A percentile compares a stretch with the other conserved stretches of the same genome.
phyloP scores from a whole-genome alignment of 495 filamentous ascomycete genomes.

The Polyplosphaeria fusca region DNA sequence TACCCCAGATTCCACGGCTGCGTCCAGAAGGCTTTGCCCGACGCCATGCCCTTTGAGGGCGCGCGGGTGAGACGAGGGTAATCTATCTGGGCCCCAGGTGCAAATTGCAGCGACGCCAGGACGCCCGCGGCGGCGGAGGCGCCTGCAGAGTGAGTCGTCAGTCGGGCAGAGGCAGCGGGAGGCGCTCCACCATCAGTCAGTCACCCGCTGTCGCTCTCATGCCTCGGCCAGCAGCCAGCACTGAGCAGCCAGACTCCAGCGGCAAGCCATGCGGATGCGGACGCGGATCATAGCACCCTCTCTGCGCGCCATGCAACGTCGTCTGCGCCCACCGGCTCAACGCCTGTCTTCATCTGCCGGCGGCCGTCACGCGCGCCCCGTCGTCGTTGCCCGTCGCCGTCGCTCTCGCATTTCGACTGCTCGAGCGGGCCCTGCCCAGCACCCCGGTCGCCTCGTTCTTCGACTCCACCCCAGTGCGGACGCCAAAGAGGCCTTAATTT shows the following conservation, averaged over 20 bases:
- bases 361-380: slow-evolving; percentile 14
- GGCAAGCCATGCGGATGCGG: too few relatives aligned
- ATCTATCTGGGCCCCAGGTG: slow-evolving; percentile 16
- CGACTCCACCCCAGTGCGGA: slow-evolving; percentile 23
- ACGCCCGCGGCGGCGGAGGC: not conserved
- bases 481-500: slow-evolving; percentile 36
- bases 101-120: slow-evolving; percentile 15
- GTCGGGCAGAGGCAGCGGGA: not conserved
- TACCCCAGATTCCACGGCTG: slow-evolving; percentile 27
- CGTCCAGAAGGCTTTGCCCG: slow-evolving; percentile 9
- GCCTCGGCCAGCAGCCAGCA: slow-evolving; percentile 1
- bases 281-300: not conserved
- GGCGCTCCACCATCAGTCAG: slow-evolving; percentile 1
- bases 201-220: not conserved
- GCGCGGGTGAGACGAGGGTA: slow-evolving; percentile 13
- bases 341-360: slow-evolving; percentile 1
- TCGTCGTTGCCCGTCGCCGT: too few relatives aligned
- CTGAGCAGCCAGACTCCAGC: too few relatives aligned
- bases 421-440: slow-evolving; percentile 13
- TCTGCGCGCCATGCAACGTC: slow-evolving; percentile 1
- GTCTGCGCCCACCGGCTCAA: not conserved
- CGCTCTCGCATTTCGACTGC: too few relatives aligned
- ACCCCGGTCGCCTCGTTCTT: slow-evolving; percentile 14
- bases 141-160: not conserved
- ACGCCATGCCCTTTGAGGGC: slow-evolving; percentile 13